Conservation (phyloP, 169 alveolate genomes). For the Plasmodium coatneyi region DNA sequence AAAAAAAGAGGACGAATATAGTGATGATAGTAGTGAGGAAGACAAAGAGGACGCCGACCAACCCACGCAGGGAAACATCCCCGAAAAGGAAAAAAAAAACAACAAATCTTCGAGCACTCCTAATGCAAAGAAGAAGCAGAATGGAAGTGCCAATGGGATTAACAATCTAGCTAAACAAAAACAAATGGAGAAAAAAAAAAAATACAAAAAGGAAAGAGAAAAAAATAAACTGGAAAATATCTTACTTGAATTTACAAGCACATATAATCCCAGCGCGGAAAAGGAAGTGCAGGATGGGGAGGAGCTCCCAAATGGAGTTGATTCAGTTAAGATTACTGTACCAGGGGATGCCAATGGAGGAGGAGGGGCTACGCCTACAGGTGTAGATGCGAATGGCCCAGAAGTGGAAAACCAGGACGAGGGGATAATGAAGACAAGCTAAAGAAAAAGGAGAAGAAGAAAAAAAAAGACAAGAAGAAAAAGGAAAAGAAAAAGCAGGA, state of each 20-base stretch:
- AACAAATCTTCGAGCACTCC: background rate
- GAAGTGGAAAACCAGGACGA: background rate
- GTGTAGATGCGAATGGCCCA: background rate
- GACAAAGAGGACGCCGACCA: conserved; percentile 10
- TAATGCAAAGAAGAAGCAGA: background rate
- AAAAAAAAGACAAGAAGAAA: background rate
- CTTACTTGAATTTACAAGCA: conserved; percentile 23
- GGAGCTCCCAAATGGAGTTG: background rate
- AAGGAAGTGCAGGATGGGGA: background rate
- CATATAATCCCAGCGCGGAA: background rate
- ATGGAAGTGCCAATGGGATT: background rate
- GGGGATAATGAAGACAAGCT: conserved; percentile 2
- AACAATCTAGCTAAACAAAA: conserved; percentile 1
- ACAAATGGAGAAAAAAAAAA: background rate
- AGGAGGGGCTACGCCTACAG: background rate
- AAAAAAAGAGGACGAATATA: background rate
- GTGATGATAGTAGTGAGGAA: conserved; percentile 15
- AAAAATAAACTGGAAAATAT: conserved; percentile 30
- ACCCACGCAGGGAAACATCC: background rate
- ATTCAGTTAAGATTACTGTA: background rate
- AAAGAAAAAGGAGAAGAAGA: conserved; percentile 48
- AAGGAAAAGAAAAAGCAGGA: background rate
- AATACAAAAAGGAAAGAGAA: conserved; percentile 7
- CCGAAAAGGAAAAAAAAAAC: background rate
- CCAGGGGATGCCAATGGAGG: background rate